These are phyloP conservation scores for Panicum miliaceum DNA, from an alignment of 176 grass and related monocot genomes.

Conservation along the genomic window DNA sequence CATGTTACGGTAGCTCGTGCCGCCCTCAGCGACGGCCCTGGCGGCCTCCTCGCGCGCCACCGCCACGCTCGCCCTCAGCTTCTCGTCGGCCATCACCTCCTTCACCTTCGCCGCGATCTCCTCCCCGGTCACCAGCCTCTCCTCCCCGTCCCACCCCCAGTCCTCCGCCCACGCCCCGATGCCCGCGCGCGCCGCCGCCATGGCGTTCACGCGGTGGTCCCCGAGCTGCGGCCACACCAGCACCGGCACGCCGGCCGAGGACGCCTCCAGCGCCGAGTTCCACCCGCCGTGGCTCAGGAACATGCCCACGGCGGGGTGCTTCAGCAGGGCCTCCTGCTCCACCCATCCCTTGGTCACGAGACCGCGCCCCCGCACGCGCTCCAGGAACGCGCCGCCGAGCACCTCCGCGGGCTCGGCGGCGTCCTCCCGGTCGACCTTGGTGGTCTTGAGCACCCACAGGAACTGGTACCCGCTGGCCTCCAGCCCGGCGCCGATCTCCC, in stretches of 20 bases:
- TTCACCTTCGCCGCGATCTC: conserved; percentile 53
- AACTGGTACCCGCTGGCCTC: conserved; percentile 59
- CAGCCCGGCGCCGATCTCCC: conserved; percentile 59
- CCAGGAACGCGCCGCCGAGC: conserved; percentile 41
- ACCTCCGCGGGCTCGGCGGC: conserved; percentile 23
- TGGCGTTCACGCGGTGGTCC: conserved; percentile 60
- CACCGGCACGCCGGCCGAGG: conserved; percentile 51
- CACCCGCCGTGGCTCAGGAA: conserved; percentile 64
- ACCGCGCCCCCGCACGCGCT: conserved; percentile 48
- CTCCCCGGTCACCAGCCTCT: conserved; percentile 24
- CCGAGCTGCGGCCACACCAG: conserved; percentile 56
- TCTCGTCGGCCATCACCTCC: conserved; percentile 52
- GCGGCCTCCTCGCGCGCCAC: conserved; percentile 20
- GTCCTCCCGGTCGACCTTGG: conserved; percentile 55
- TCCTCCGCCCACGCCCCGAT: conserved; percentile 56
- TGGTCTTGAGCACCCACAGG: conserved; percentile 71
- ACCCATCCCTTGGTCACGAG: conserved; percentile 66
- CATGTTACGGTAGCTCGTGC: conserved; percentile 40
- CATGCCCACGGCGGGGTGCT: conserved; percentile 51
- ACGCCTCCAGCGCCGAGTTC: conserved; percentile 57
- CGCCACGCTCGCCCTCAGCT: conserved; percentile 2
- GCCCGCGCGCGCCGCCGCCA: conserved; percentile 23
- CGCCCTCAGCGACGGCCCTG: conserved; percentile 39
- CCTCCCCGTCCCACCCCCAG: conserved; percentile 66
- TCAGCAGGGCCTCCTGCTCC: conserved; percentile 61